Percentiles rank a stretch among this genome's conserved stretches.
These are phyloP conservation scores for Blastobotrys peoriensis DNA, from an alignment of 805 yeast species.

Conservation along the genomic window DNA sequence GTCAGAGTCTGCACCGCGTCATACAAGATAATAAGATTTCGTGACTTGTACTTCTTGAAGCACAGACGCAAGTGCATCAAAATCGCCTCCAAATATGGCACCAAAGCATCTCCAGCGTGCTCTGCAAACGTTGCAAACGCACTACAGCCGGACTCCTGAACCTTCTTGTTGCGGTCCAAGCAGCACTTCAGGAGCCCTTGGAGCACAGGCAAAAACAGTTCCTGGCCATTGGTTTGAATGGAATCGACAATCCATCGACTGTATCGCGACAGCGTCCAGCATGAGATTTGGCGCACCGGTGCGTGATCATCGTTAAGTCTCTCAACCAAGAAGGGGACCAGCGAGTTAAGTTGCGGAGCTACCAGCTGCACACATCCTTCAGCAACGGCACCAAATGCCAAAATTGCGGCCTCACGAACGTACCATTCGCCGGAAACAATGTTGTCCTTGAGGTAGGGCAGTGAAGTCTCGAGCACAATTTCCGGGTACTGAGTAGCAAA, in stretches of 20 bases:
- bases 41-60: slow-evolving; percentile 71
- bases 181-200: slow-evolving; percentile 70
- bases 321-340: slow-evolving; percentile 81
- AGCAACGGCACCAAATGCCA: slow-evolving; percentile 93
- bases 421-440: slow-evolving; percentile 76
- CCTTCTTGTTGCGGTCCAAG: slow-evolving; percentile 79
- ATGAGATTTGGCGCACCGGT: slow-evolving; percentile 84
- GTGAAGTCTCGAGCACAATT: slow-evolving; percentile 56
- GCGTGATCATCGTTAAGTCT: slow-evolving; percentile 70
- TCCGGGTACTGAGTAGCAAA: slow-evolving; percentile 64
- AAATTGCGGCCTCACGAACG: slow-evolving; percentile 83
- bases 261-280: slow-evolving; percentile 92
- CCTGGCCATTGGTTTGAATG: slow-evolving; percentile 38
- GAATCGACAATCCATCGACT: slow-evolving; percentile 67
- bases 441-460: slow-evolving; percentile 71
- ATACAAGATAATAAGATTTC: slow-evolving; percentile 73
- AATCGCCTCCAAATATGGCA: slow-evolving; percentile 59
- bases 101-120: slow-evolving; percentile 57
- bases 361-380: slow-evolving; percentile 77
- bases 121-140: slow-evolving; percentile 82
- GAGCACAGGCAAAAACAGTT: slow-evolving; percentile 69
- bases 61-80: slow-evolving; percentile 67
- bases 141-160: slow-evolving; percentile 92
- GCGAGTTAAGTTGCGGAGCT: slow-evolving; percentile 63
- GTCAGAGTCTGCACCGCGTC: slow-evolving; percentile 89